A percentile compares a stretch with the other conserved stretches of the same genome.
These are phyloP conservation scores for Verticillium zaregamsianum DNA, from an alignment of 2,329 filamentous ascomycete species.

Conservation along the genomic window DNA sequence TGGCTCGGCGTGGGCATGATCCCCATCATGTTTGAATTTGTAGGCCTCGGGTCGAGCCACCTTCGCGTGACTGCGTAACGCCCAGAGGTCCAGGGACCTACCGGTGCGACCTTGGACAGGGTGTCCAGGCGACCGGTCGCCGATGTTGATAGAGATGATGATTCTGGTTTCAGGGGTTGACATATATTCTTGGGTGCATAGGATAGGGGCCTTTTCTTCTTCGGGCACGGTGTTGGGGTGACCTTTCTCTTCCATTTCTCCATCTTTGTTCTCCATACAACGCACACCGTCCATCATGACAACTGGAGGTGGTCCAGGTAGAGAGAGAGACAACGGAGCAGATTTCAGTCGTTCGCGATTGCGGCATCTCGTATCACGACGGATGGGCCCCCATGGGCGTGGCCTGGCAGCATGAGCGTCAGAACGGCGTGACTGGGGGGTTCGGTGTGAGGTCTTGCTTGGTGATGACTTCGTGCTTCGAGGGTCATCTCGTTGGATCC, in stretches of 20 bases:
- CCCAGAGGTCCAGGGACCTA: not conserved
- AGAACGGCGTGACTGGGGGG: not conserved
- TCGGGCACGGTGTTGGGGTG: not conserved
- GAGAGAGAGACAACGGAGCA: not conserved
- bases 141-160: not conserved
- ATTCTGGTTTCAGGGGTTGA: not conserved
- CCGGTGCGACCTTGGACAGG: not conserved
- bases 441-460: not conserved
- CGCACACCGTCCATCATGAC: not conserved
- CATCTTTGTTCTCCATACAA: not conserved
- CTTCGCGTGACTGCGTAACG: constrained; percentile 15
- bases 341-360: not conserved
- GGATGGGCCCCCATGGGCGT: not conserved
- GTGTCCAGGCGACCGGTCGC: not conserved
- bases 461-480: not conserved
- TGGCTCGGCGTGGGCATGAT: constrained; percentile 76
- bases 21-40: constrained; percentile 65
- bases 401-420: not conserved
- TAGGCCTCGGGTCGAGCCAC: constrained; percentile 45
- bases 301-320: not conserved
- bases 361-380: not conserved
- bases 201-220: not conserved
- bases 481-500: not conserved
- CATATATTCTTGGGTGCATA: not conserved
- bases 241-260: not conserved